These are phyloP conservation scores for Amaranthus palmeri DNA, from an alignment of 148 eudicot species.

Conservation along the genomic window DNA sequence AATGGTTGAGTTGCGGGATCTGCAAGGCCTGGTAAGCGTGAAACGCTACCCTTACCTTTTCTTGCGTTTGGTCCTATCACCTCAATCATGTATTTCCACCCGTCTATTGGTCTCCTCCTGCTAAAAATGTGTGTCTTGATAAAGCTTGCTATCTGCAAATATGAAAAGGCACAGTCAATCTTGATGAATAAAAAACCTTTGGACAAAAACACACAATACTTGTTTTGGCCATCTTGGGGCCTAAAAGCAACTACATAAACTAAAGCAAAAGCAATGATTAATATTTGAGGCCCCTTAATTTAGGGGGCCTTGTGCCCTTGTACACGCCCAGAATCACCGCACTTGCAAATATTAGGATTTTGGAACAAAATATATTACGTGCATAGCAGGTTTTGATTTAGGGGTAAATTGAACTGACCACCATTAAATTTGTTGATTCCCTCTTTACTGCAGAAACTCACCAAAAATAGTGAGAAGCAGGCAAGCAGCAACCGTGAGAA, in stretches of 20 bases:
- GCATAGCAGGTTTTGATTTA: neutral
- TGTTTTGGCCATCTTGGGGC: no score
- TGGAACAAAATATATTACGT: neutral
- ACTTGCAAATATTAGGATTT: neutral
- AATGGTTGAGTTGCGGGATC: slow-evolving; percentile 93
- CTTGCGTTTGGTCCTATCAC: slow-evolving; percentile 90
- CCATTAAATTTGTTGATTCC: neutral
- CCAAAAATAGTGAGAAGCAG: neutral
- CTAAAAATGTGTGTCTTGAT: slow-evolving; percentile 95
- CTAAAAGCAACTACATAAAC: no score
- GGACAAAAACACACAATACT: no score
- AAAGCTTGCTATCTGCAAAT: slow-evolving; percentile 87
- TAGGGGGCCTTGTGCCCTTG: no score
- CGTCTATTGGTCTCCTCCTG: slow-evolving; percentile 93
- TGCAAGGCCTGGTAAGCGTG: slow-evolving; percentile 70
- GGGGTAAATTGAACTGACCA: no score
- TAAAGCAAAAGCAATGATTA: no score
- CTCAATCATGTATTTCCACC: slow-evolving; percentile 99
- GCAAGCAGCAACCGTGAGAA: neutral
- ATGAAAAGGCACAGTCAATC: neutral
- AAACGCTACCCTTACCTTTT: slow-evolving; percentile 82
- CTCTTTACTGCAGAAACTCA: neutral
- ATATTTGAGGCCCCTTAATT: no score
- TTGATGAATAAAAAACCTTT: no score
- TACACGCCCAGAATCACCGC: no score